Evolutionary conservation across 441 rosid genomes (phyloP).

Genomic region (Macaranga tanarius): DNA sequence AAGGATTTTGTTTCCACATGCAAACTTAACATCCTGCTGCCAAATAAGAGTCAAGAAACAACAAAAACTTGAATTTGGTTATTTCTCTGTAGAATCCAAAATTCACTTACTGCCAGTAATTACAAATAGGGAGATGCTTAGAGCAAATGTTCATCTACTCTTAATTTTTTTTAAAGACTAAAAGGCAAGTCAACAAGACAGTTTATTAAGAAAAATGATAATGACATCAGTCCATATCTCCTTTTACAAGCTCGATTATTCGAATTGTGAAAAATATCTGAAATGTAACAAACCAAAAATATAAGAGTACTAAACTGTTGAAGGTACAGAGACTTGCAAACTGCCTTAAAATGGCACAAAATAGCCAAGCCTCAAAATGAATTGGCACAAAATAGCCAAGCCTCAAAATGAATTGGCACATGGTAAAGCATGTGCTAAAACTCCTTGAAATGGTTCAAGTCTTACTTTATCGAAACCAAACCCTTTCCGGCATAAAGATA

Average conservation of each 20-base stretch:
- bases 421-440: background rate
- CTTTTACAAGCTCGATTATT: background rate
- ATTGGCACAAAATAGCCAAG: background rate
- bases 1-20: background rate
- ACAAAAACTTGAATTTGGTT: background rate
- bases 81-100: constrained; percentile 7
- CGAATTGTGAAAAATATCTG: background rate
- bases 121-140: background rate
- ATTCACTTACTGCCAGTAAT: background rate
- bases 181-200: background rate
- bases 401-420: background rate
- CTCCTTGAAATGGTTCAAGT: background rate
- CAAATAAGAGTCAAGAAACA: background rate
- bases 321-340: background rate
- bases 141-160: background rate
- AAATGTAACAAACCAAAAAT: background rate
- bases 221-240: background rate
- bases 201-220: background rate
- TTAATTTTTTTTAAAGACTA: background rate
- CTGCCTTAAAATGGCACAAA: background rate
- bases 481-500: background rate
- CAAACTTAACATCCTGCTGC: background rate
- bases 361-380: background rate
- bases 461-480: background rate
- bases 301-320: constrained; percentile 1